A percentile compares a stretch with the other conserved stretches of the same genome.
Conservation (phyloP, 371 early-diverging fungal genomes). For the Circinella minor region DNA sequence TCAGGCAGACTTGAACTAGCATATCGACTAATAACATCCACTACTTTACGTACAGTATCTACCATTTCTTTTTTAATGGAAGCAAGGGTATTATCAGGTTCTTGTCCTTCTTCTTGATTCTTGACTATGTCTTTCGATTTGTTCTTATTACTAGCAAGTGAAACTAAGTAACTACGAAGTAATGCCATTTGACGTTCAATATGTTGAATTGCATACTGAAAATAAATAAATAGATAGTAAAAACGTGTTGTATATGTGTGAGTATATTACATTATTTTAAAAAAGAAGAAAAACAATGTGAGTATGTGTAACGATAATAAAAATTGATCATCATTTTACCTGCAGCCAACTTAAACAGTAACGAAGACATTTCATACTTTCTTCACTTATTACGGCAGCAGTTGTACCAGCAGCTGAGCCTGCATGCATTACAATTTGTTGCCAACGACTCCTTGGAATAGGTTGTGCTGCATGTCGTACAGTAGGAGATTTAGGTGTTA, state of each 20-base stretch:
- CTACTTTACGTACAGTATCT: slow-evolving; percentile 85
- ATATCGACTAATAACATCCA: slow-evolving; percentile 86
- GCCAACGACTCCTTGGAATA: slow-evolving; percentile 65
- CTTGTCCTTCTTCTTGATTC: slow-evolving; percentile 17
- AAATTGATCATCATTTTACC: slow-evolving; percentile 31
- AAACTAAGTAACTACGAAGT: slow-evolving; percentile 68
- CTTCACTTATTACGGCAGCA: slow-evolving; percentile 79
- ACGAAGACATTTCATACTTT: slow-evolving; percentile 76
- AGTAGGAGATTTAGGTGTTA: slow-evolving; percentile 26
- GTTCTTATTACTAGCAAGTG: slow-evolving; percentile 47
- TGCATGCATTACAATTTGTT: slow-evolving; percentile 72
- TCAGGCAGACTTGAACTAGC: slow-evolving; percentile 88
- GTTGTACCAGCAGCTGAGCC: slow-evolving; percentile 72
- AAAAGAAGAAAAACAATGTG: neutral
- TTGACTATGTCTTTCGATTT: slow-evolving; percentile 19
- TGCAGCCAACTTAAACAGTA: slow-evolving; percentile 86
- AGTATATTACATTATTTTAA: neutral
- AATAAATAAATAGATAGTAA: neutral
- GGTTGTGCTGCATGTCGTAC: slow-evolving; percentile 25
- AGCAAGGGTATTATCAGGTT: slow-evolving; percentile 35
- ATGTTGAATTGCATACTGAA: slow-evolving; percentile 79
- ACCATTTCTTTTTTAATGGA: slow-evolving; percentile 83
- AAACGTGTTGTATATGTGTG: too few species aligned
- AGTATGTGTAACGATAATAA: too few species aligned
- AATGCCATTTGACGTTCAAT: slow-evolving; percentile 81